A percentile compares a stretch with the other conserved stretches of the same genome.
Evolutionary conservation across 2,329 filamentous ascomycete genomes (phyloP).

Genomic region (Fusarium sp.): DNA sequence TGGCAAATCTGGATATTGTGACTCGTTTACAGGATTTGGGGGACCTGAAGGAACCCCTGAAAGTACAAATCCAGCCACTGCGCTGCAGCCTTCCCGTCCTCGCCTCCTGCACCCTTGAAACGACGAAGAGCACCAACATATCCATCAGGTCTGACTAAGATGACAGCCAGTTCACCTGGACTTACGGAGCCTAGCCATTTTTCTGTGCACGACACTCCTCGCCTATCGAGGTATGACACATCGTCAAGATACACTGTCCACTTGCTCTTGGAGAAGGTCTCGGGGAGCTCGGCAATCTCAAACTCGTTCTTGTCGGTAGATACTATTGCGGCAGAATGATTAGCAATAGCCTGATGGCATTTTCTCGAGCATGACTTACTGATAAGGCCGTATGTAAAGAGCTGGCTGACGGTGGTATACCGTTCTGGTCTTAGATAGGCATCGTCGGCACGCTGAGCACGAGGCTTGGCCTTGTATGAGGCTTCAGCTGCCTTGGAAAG

Average conservation of each 20-base stretch:
- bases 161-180: constrained; percentile 25
- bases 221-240: constrained; percentile 22
- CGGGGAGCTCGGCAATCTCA: constrained; percentile 25
- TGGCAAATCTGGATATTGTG: not conserved
- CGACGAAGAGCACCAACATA: constrained; percentile 38
- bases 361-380: constrained; percentile 57
- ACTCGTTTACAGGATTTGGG: not conserved
- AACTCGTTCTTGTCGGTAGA: constrained; percentile 30
- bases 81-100: constrained; percentile 18
- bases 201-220: constrained; percentile 36
- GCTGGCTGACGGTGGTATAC: constrained; percentile 73
- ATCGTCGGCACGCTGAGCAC: constrained; percentile 68
- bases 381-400: constrained; percentile 76
- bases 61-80: constrained; percentile 26
- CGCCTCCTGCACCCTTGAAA: constrained; percentile 6
- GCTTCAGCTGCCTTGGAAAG: constrained; percentile 67
- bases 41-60: constrained; percentile 19
- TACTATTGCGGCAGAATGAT: constrained; percentile 1
- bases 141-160: constrained; percentile 37
- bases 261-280: constrained; percentile 15
- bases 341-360: not conserved
- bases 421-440: constrained; percentile 73
- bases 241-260: constrained; percentile 34
- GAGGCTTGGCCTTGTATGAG: constrained; percentile 71
- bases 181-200: constrained; percentile 39